Conservation (phyloP, 257 asterid species). For the Asclepias syriaca region DNA sequence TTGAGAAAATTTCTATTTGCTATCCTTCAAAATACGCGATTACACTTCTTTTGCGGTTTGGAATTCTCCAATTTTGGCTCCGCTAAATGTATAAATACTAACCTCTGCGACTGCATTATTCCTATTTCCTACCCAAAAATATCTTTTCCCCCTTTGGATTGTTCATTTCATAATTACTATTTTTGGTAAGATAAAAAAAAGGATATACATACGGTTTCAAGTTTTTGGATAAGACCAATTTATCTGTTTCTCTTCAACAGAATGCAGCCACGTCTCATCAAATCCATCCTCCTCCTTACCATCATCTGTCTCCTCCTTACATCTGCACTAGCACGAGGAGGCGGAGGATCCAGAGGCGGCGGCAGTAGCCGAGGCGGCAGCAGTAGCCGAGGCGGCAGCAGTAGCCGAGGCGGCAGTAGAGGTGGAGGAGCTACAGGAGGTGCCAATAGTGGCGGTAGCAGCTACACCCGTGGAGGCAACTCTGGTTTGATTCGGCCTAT, state of each 20-base stretch:
- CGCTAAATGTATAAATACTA: no score
- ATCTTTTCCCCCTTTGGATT: no score
- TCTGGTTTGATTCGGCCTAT: not conserved
- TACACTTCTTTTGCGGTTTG: no score
- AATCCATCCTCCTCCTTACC: slow-evolving; percentile 24
- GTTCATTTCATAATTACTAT: no score
- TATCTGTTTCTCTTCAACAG: not conserved
- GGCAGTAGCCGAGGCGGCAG: slow-evolving; percentile 1
- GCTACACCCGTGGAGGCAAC: not conserved
- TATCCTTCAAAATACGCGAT: no score
- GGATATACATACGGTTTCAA: no score
- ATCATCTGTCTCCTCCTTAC: slow-evolving; percentile 37
- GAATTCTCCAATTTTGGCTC: no score
- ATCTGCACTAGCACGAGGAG: slow-evolving; percentile 11
- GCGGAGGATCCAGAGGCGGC: not conserved
- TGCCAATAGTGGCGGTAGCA: not conserved
- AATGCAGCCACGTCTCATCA: slow-evolving; percentile 18
- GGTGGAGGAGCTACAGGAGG: not conserved
- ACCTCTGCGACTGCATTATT: no score
- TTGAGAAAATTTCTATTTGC: no score
- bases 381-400: not conserved
- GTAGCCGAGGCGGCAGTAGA: not conserved
- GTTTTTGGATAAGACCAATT: not conserved
- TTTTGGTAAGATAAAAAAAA: no score
- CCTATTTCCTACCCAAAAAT: no score